Base-by-base conservation (phyloP, 331 rosid species). In the Prunus yedoensis region DNA sequence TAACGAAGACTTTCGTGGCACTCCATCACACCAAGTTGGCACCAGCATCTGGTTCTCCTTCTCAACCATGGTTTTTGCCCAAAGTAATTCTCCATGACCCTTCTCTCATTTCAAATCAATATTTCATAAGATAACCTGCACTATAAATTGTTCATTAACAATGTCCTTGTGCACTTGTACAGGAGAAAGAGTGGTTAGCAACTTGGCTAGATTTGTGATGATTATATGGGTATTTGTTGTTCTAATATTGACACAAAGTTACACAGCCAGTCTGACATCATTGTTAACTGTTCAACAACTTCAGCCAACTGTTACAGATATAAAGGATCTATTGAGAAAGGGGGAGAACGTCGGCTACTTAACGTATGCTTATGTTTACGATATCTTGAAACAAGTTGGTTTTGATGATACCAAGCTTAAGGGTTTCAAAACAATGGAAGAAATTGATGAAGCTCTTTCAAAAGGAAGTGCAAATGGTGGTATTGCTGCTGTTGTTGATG, bases 1-100 rank as follows among this genome's bases (percentile, higher is more conserved):
- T 13, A 89, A 86, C 53, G 69, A 72, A 0, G 70, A 79, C 11
- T 87, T 88, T 10, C 62, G 82, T 0, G 89, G 84, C 23, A 83
- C 91, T 25, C 78, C 64, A 0, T 66, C 70, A 3, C 74, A 87
- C 61, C 84, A 84, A 23, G 75, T 88, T 28, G 87, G 89, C 68
- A 79, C 89, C 21, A 84, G 91, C 74, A 41, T 89, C 10, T 87
- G 95, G 89, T 89, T 82, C 67, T 85, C 91, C 11, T 84, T 89
- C 66, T 89, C 91, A 16, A 78, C 65, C 65, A 64, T 85, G 84
- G 89, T 84, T 57, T 85, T 79, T 67, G 79, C 91, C 16, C 87
- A 89, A 1, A 20, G 94, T 89, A 87, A 3, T 30, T 30, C 32
- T 30, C 32, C 32, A 30, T 30, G 4, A 30, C 32, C 32, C 23